Evolutionary conservation across 1,284 basidiomycete species (phyloP).

Genomic region (Moesziomyces parantarcticus): DNA sequence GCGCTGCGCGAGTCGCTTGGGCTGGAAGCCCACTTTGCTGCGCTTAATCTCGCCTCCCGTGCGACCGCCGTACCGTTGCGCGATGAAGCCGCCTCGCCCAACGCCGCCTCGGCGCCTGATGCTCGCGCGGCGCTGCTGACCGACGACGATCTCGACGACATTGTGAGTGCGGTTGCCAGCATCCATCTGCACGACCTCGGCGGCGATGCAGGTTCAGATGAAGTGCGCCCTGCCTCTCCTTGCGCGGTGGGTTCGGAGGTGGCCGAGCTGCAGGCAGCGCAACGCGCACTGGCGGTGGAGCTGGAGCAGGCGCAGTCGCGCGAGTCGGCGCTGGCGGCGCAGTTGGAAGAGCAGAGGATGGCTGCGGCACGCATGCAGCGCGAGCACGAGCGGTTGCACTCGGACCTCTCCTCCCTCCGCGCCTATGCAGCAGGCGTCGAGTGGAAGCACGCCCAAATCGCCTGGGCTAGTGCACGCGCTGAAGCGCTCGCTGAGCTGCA

Average conservation of each 20-base stretch:
- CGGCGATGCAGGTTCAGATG: background rate
- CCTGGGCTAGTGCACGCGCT: constrained; percentile 14
- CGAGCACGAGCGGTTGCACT: constrained; percentile 6
- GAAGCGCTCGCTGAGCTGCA: constrained; percentile 30
- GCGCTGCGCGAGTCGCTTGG: constrained; percentile 34
- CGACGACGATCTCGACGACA: constrained; percentile 36
- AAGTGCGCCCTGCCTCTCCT: background rate
- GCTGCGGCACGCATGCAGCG: background rate
- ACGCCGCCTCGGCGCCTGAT: too few relatives aligned
- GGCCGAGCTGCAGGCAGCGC: background rate
- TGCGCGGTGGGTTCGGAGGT: background rate
- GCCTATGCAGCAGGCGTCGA: constrained; percentile 17
- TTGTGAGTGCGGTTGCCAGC: constrained; percentile 32
- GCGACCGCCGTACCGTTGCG: too few relatives aligned
- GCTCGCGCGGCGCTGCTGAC: constrained; percentile 20
- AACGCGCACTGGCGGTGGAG: background rate
- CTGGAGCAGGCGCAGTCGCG: constrained; percentile 9
- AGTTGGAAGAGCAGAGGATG: constrained; percentile 1
- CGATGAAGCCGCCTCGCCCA: too few relatives aligned
- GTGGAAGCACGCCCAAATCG: constrained; percentile 10
- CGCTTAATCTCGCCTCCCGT: constrained; percentile 12
- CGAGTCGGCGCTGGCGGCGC: constrained; percentile 4
- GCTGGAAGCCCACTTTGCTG: constrained; percentile 31
- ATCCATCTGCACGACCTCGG: constrained; percentile 27
- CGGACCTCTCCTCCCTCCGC: constrained; percentile 2